A percentile compares a stretch with the other conserved stretches of the same genome.
Conservation (phyloP, 1,139 yeast genomes). For the Hansenula sp. region DNA sequence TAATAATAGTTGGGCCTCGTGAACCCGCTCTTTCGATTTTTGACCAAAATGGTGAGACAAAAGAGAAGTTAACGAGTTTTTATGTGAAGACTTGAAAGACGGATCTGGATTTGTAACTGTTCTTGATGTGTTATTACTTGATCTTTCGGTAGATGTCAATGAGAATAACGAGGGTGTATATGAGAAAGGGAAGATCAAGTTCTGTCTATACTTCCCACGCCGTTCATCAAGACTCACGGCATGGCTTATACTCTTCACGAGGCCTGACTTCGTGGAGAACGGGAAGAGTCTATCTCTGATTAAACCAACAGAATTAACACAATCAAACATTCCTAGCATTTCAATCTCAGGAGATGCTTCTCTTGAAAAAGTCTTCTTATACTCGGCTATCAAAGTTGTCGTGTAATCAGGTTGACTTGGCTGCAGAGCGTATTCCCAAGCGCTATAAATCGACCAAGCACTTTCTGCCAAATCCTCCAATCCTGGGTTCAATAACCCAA, state of each 20-base stretch:
- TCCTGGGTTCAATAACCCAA: constrained; percentile 52
- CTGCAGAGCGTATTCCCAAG: constrained; percentile 62
- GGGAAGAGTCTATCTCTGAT: constrained; percentile 56
- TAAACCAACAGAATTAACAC: constrained; percentile 61
- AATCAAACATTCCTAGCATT: constrained; percentile 66
- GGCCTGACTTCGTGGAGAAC: constrained; percentile 43
- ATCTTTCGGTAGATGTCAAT: constrained; percentile 7
- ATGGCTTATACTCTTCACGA: constrained; percentile 57
- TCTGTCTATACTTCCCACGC: constrained; percentile 57
- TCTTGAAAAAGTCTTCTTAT: constrained; percentile 47
- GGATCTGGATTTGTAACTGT: neutral
- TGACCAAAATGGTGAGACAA: neutral
- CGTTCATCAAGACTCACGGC: constrained; percentile 66
- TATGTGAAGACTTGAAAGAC: neutral
- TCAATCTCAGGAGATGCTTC: constrained; percentile 37
- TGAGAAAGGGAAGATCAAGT: constrained; percentile 42
- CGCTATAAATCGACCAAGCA: constrained; percentile 59
- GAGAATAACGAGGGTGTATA: constrained; percentile 30
- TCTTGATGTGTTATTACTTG: neutral
- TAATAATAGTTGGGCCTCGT: constrained; percentile 9
- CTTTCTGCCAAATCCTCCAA: constrained; percentile 48
- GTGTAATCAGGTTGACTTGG: constrained; percentile 41
- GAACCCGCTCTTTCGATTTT: neutral
- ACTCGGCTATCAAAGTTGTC: constrained; percentile 44
- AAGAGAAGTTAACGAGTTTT: neutral